A percentile compares a stretch with the other conserved stretches of the same genome.
phyloP scores from a whole-genome alignment of 306 rosid genomes.

The Morella rubra region DNA sequence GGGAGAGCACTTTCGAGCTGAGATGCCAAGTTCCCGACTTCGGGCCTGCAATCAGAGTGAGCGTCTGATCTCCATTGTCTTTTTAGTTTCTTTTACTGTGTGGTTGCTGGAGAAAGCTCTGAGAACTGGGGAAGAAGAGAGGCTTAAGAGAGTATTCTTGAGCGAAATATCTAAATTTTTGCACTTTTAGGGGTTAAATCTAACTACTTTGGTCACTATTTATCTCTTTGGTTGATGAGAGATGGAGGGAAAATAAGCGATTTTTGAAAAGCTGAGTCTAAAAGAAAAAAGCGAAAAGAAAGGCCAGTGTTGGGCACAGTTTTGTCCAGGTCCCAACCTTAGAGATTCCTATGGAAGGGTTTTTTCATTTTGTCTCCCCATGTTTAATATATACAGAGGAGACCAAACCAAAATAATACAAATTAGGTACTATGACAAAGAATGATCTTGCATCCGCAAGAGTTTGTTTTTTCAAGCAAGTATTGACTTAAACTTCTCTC shows the following conservation, averaged over 20 bases:
- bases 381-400: background rate
- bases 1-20: constrained; percentile 36
- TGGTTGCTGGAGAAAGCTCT: constrained; percentile 12
- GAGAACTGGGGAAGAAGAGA: background rate
- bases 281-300: too few species aligned
- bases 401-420: background rate
- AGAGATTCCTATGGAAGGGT: background rate
- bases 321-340: too few species aligned
- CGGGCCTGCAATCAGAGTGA: constrained; percentile 38
- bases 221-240: background rate
- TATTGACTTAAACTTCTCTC: background rate
- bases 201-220: too few species aligned
- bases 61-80: background rate
- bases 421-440: background rate
- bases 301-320: background rate
- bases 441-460: background rate
- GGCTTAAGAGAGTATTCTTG: background rate
- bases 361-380: background rate
- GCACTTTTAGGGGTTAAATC: background rate
- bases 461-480: background rate
- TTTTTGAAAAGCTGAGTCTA: background rate
- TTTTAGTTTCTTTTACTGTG: background rate
- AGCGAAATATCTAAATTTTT: background rate
- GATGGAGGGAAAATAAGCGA: too few species aligned
- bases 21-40: constrained; percentile 60